A percentile compares a stretch with the other conserved stretches of the same genome.
phyloP scores from a whole-genome alignment of 805 yeast genomes.

The Saccharomycopsis sp. region DNA sequence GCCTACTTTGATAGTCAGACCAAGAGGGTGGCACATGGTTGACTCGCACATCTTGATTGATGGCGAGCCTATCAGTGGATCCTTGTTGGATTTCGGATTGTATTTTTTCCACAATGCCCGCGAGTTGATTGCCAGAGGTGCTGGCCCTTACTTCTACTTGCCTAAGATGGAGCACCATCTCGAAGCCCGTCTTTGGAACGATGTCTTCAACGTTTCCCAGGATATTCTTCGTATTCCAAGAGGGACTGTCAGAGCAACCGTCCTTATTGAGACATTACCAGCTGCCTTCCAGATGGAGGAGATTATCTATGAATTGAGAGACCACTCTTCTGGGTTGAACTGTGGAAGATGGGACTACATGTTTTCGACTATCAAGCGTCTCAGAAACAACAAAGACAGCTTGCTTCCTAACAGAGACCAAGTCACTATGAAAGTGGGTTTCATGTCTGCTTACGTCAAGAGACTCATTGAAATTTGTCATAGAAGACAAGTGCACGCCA shows the following conservation, averaged over 20 bases:
- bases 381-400: conserved; percentile 60
- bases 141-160: conserved; percentile 75
- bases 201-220: conserved; percentile 68
- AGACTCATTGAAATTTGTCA: conserved; percentile 70
- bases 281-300: conserved; percentile 86
- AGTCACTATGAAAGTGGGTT: conserved; percentile 76
- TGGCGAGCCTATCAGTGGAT: conserved; percentile 72
- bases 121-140: conserved; percentile 52
- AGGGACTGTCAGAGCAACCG: conserved; percentile 78
- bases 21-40: conserved; percentile 83
- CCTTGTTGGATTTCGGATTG: conserved; percentile 71
- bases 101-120: conserved; percentile 72
- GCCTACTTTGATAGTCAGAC: conserved; percentile 77
- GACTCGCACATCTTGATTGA: conserved; percentile 67
- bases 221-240: conserved; percentile 61
- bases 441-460: conserved; percentile 73
- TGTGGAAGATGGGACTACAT: conserved; percentile 91
- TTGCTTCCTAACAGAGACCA: conserved; percentile 73
- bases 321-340: conserved; percentile 73
- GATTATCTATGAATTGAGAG: conserved; percentile 67
- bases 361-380: conserved; percentile 70
- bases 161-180: conserved; percentile 85
- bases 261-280: conserved; percentile 75
- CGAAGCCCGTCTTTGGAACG: conserved; percentile 82
- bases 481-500: conserved; percentile 73